Evolutionary conservation across 2,329 filamentous ascomycete species (phyloP), one percentile per base, ranked within the genome.

Genomic region (Mollisia scopiformis): DNA sequence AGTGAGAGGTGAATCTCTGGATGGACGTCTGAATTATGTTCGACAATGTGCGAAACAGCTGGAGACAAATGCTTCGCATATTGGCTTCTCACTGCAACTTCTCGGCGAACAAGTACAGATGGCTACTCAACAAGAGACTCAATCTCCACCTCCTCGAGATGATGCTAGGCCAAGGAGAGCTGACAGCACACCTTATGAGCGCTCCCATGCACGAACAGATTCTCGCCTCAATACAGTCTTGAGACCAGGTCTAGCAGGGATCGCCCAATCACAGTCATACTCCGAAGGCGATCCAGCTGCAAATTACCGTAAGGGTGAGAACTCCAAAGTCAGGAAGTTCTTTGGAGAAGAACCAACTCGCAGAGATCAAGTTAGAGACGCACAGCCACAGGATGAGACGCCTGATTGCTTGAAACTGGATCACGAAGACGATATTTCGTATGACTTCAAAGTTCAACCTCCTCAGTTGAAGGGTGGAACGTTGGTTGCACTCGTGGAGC

Each of bases 391-490:
- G 3, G 92, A 97, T 66, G 93, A 97, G 68, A 87, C 85, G 0
- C 93, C 93, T 0, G 90, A 90, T 69, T 98, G 90, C 76, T 78
- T 99, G 67, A 89, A 87, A 63, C 86, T 97, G 49, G 94, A 98
- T 71, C 86, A 94, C 68, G 93, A 97, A 74, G 84, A 87, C 54
- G 95, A 98, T 70, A 88, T 99, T 2, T 90, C 91, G 1, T 97
- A 94, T 79, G 95, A 98, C 73, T 83, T 83, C 60, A 98, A 97
- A 76, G 79, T 82, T n/a, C 83, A 87, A 30, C 86, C 88, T 2
- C 88, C 90, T 25, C 84, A 88, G 30, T 84, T 99, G 60, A 95
- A 93, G 75, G 95, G 94, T 67, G 95, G 95, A 50, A 96, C 94
- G 0, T 78, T 99, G 21, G 83, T 92, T 30, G 95, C 91, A 4